Percentiles rank a stretch among this genome's conserved stretches.
phyloP scores from a whole-genome alignment of 1,284 basidiomycete species.

The Melanopsichium pennsylvanicum region DNA sequence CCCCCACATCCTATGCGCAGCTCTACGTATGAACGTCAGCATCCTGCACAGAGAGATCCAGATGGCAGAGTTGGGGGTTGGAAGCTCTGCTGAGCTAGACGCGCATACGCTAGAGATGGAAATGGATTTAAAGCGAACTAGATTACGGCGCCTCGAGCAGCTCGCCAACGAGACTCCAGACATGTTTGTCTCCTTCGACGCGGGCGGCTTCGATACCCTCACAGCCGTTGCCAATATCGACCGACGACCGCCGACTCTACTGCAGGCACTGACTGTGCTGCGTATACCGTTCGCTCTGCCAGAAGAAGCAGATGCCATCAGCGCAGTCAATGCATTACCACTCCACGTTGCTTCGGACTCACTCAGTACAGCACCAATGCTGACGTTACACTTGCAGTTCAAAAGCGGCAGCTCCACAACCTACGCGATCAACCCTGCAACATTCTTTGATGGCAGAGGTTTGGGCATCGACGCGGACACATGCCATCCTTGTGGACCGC shows the following conservation, averaged over 20 bases:
- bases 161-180: constrained; percentile 50
- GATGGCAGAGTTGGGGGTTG: constrained; percentile 44
- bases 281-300: constrained; percentile 23
- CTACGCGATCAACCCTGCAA: constrained; percentile 40
- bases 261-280: constrained; percentile 47
- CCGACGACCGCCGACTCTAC: constrained; percentile 49
- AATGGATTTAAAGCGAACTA: constrained; percentile 40
- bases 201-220: constrained; percentile 33
- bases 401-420: constrained; percentile 8
- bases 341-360: constrained; percentile 19
- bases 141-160: constrained; percentile 46
- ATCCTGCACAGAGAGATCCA: constrained; percentile 48
- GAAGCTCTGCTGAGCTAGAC: constrained; percentile 9
- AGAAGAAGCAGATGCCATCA: background rate
- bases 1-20: constrained; percentile 19
- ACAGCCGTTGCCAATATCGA: constrained; percentile 54
- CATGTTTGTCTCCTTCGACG: constrained; percentile 39
- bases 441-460: constrained; percentile 51
- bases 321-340: constrained; percentile 12
- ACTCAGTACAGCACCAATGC: constrained; percentile 24
- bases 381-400: constrained; percentile 19
- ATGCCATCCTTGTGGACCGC: constrained; percentile 30
- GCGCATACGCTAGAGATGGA: constrained; percentile 25
- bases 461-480: constrained; percentile 24
- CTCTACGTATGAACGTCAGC: constrained; percentile 37